Base-by-base conservation (phyloP, 2,329 filamentous ascomycete genomes). In the Diplodia seriata region DNA sequence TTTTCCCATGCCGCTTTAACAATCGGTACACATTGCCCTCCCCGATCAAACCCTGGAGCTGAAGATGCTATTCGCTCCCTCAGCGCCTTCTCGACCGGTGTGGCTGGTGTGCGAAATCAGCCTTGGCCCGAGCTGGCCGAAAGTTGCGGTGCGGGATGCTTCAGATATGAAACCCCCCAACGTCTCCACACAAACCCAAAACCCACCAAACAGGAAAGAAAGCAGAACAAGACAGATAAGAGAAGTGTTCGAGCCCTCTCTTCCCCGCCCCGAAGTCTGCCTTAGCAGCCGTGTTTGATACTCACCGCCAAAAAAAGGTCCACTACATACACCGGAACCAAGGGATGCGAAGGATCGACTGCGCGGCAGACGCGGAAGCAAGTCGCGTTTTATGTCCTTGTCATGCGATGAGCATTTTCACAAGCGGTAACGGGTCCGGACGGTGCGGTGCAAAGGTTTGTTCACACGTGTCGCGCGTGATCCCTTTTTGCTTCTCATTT, bases 141-240 rank as follows among this genome's bases (percentile, higher is more conserved):
- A 63, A 63, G 47, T 31, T 63, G 59, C 43, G 47, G 59, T 63
- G 59, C 36, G 59, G 50, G 59, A 20, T 53, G 59, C 59, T 51
- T 63, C 59, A 63, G 12, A 51, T 63, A 18, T 20, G 59, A 51
- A 15, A 51, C 59, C 47, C 12, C 43, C 26, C 36, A 38, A 20
- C 9, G n/a, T 38, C 18, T 20, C 43, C 43, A 47, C 43, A 47
- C 8, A n/a, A n/a, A 3, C 43, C 18, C 43, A 3, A 43, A 43
- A 20, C 43, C 43, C 43, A n/a, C 43, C 43, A 47, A 47, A 47
- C 43, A 47, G 43, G 18, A 47, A 20, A 11, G 7, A 9, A n/a
- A 11, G 3, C 9, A 20, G 18, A 20, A 20, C 18, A 20, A 47
- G 43, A 20, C 7, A 43, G 18, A 43, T 43, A 43, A 43, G 40